Conservation (phyloP, 768 basidiomycete genomes). For the Obba rivulosa region DNA sequence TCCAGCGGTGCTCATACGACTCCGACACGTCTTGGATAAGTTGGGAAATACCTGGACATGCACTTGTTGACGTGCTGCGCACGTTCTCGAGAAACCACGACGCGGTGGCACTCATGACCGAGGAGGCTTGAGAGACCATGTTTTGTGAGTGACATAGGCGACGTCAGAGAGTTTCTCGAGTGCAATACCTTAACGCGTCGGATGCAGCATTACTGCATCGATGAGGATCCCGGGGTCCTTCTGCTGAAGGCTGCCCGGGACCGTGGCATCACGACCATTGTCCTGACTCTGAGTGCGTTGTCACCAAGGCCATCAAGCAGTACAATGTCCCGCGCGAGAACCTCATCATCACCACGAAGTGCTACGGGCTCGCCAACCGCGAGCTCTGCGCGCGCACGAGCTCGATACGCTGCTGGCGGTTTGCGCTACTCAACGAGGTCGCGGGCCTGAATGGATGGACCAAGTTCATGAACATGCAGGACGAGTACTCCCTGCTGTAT, state of each 20-base stretch:
- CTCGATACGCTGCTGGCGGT: conserved; percentile 29
- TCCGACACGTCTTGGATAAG: too few relatives aligned
- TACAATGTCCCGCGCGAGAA: conserved; percentile 21
- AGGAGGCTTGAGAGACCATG: too few relatives aligned
- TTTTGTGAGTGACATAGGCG: too few relatives aligned
- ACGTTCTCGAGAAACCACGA: conserved; percentile 56
- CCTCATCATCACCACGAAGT: conserved; percentile 23
- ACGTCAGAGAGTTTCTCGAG: too few relatives aligned
- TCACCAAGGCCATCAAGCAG: conserved; percentile 39
- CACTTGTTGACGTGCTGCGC: conserved; percentile 65
- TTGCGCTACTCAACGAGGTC: conserved; percentile 35
- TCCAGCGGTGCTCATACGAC: too few relatives aligned
- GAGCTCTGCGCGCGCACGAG: conserved; percentile 12
- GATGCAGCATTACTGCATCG: background rate
- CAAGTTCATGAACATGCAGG: conserved; percentile 52
- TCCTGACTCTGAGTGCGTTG: conserved; percentile 32
- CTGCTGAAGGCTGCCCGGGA: conserved; percentile 27
- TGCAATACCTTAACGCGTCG: too few relatives aligned
- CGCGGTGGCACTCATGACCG: conserved; percentile 57
- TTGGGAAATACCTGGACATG: conserved; percentile 68
- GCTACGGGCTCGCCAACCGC: conserved; percentile 9
- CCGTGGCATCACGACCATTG: conserved; percentile 22
- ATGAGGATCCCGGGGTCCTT: conserved; percentile 3
- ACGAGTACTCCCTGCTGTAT: conserved; percentile 49
- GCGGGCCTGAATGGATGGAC: conserved; percentile 44